Evolutionary conservation across 2,329 filamentous ascomycete species (phyloP).

Genomic region (Curvularia hawaiiensis): DNA sequence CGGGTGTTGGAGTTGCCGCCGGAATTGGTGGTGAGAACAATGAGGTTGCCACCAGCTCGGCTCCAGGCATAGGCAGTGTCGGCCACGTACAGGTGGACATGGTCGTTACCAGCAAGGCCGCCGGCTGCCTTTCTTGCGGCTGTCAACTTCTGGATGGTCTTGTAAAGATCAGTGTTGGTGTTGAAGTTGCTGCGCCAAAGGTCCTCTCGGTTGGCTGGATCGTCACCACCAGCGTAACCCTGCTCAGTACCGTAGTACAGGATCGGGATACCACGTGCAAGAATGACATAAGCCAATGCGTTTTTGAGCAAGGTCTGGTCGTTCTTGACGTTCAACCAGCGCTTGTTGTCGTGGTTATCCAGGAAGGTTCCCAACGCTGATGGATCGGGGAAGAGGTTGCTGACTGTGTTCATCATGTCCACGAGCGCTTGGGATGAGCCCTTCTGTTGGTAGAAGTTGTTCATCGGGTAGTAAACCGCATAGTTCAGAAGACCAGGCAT

Average conservation of each 20-base stretch:
- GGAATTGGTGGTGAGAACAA: conserved; percentile 55
- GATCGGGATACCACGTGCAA: conserved; percentile 48
- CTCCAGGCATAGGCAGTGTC: conserved; percentile 54
- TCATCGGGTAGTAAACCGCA: conserved; percentile 53
- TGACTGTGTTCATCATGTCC: conserved; percentile 44
- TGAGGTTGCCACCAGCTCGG: conserved; percentile 51
- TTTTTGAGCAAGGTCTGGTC: conserved; percentile 47
- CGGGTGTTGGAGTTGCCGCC: conserved; percentile 47
- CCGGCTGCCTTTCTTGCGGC: conserved; percentile 45
- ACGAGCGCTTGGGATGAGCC: conserved; percentile 40
- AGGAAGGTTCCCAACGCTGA: conserved; percentile 45
- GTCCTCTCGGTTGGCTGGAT: conserved; percentile 50
- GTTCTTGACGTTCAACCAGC: conserved; percentile 45
- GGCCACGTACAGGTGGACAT: conserved; percentile 51
- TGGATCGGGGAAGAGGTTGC: conserved; percentile 40
- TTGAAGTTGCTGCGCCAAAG: conserved; percentile 47
- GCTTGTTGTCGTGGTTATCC: conserved; percentile 49
- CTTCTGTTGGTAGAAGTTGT: conserved; percentile 43
- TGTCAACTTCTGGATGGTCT: conserved; percentile 33
- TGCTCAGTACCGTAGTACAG: conserved; percentile 50
- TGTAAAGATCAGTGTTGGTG: conserved; percentile 37
- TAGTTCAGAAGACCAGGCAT: conserved; percentile 69
- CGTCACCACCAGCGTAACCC: conserved; percentile 43
- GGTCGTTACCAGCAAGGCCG: conserved; percentile 53
- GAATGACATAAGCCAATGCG: conserved; percentile 46